These are phyloP conservation scores for Fragilaria radians DNA, from an alignment of 108 stramenopile species.

Conservation along the genomic window DNA sequence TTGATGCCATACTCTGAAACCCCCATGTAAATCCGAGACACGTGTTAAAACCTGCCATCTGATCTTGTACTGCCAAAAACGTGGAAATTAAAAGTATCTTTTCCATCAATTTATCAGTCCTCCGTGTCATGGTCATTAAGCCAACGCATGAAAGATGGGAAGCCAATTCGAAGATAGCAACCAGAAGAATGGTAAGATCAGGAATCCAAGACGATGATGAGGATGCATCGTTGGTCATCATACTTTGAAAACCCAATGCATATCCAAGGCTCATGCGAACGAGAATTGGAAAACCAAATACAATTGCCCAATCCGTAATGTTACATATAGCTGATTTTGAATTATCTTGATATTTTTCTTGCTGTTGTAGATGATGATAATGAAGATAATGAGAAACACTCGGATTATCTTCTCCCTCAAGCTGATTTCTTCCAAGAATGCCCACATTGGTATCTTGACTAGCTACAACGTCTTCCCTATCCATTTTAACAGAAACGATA, in stretches of 20 bases:
- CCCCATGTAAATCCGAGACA: conserved; percentile 8
- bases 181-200: neutral
- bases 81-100: conserved; percentile 13
- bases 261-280: neutral
- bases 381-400: too few relatives aligned
- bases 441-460: too few relatives aligned
- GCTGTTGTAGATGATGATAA: too few relatives aligned
- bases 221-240: neutral
- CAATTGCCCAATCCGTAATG: neutral
- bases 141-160: neutral
- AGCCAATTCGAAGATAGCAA: neutral
- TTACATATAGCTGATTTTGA: neutral
- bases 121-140: neutral
- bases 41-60: neutral
- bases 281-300: neutral
- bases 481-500: too few relatives aligned
- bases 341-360: too few relatives aligned
- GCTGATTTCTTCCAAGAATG: too few relatives aligned
- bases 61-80: neutral
- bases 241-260: neutral
- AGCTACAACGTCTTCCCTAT: too few relatives aligned
- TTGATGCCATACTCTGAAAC: conserved; percentile 46
- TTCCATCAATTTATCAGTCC: neutral
- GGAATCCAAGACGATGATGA: too few relatives aligned
- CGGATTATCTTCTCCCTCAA: too few relatives aligned